Evolutionary conservation across 352 stramenopile genomes (phyloP), one percentile per base, ranked within the genome.

Genomic region (Phytophthora citricola): DNA sequence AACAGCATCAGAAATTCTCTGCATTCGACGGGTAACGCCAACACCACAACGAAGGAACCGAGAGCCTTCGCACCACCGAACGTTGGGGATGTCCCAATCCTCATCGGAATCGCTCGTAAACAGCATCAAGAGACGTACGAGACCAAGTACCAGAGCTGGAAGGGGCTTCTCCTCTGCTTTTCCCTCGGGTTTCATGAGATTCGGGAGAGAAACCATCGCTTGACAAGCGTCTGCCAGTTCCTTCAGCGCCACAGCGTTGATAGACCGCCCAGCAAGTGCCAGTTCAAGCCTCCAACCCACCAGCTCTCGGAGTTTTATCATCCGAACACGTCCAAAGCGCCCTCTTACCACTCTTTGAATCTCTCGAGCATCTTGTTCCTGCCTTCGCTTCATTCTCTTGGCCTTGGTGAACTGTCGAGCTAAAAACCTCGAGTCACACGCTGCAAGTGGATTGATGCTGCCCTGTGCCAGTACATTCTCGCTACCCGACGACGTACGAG

Each of bases 121-220:
- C 14, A 93, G 51, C 71, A 91, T 90, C 7, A 95, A 51, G 14
- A 95, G 43, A 15, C 87, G 83, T 5, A 94, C 77, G 26, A 95
- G 70, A 1, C 85, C 85, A 4, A 95, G 73, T 2, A 93, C 82
- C 14, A 92, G 66, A 10, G 83, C 66, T 27, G 82, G 65, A 29
- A 90, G 56, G 22, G 70, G 50, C 9, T 65, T 65, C 9, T 49
- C 43, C 2, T 58, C 24, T 15, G 12, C 5, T n/a, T 71, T 75
- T 2, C 55, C 10, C 15, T 44, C 24, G 4, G 44, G 50, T 46
- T 55, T 55, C 22, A 67, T 63, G 1, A 72, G 32, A 10, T 45
- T 62, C 2, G 83, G 75, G 1, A 91, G 54, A 4, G 70, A 26
- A 1, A 85, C 72, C 81, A 93, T 91, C 7, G 50, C n/a, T 43